Evolutionary conservation across 1,139 yeast genomes (phyloP).

Genomic region (Pichia sp.): DNA sequence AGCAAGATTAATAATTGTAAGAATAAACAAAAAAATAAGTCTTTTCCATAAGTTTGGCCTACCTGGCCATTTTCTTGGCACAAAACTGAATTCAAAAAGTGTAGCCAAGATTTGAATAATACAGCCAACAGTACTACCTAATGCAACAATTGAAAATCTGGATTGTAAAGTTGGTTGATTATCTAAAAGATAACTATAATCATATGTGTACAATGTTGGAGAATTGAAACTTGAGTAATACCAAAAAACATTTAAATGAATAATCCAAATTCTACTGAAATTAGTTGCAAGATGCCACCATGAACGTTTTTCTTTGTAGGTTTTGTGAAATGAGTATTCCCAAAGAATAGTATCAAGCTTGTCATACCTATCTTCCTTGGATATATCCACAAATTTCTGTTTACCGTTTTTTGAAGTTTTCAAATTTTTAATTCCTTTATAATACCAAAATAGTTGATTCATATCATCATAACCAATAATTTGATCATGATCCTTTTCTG

Average conservation of each 20-base stretch:
- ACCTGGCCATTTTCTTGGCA: slow-evolving; percentile 69
- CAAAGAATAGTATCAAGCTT: slow-evolving; percentile 51
- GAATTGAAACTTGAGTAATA: slow-evolving; percentile 74
- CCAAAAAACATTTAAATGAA: slow-evolving; percentile 76
- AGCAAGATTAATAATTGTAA: slow-evolving; percentile 44
- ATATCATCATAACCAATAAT: slow-evolving; percentile 83
- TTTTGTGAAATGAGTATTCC: slow-evolving; percentile 61
- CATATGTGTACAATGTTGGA: slow-evolving; percentile 64
- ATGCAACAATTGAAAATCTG: slow-evolving; percentile 53
- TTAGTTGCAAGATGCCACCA: slow-evolving; percentile 76
- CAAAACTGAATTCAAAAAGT: slow-evolving; percentile 54
- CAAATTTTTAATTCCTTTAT: slow-evolving; percentile 52
- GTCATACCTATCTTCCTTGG: slow-evolving; percentile 41
- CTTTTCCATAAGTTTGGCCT: slow-evolving; percentile 44
- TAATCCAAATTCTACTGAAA: slow-evolving; percentile 78
- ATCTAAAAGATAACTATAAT: slow-evolving; percentile 51
- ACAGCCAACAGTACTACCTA: slow-evolving; percentile 71
- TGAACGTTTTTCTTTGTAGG: slow-evolving; percentile 66
- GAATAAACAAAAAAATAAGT: slow-evolving; percentile 35
- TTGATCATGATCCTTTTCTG: slow-evolving; percentile 60
- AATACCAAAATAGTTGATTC: slow-evolving; percentile 80
- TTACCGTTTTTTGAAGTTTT: slow-evolving; percentile 31
- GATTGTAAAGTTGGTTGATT: slow-evolving; percentile 64
- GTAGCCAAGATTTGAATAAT: slow-evolving; percentile 58
- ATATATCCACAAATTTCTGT: slow-evolving; percentile 39